Percentiles rank a stretch among this genome's conserved stretches.
Conservation (phyloP, 345 rosid species). For the Eucalyptus pauciflora region DNA sequence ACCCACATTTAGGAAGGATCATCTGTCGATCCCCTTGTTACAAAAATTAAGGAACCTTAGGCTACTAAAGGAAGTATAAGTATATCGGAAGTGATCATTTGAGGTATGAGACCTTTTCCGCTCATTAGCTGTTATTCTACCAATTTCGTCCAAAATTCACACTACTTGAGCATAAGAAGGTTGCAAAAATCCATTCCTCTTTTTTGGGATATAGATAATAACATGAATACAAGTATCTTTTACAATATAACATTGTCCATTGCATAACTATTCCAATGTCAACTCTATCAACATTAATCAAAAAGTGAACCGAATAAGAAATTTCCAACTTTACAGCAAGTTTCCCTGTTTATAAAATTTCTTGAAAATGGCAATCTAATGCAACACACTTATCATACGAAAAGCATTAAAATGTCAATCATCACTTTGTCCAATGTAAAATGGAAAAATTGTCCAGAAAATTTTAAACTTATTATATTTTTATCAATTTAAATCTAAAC, state of each 20-base stretch:
- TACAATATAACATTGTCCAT: background rate
- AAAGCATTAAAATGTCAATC: background rate
- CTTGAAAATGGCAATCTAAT: background rate
- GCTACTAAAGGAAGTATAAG: background rate
- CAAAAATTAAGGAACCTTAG: background rate
- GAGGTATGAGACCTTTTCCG: background rate
- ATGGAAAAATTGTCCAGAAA: rapidly evolving
- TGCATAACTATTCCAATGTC: background rate
- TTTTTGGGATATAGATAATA: background rate
- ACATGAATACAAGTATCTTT: background rate
- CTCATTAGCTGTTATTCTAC: background rate
- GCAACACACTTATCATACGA: background rate
- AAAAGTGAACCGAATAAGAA: background rate
- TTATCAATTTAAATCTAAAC: too few species aligned
- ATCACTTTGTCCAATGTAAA: background rate
- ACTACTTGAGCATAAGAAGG: background rate
- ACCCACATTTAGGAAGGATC: background rate
- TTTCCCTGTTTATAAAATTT: background rate
- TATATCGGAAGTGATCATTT: background rate
- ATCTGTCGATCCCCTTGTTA: background rate
- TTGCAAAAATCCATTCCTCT: background rate
- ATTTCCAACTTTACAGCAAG: background rate
- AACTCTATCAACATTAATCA: background rate
- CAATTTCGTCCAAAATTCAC: background rate
- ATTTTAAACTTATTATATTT: too few species aligned